Conservation (phyloP, 306 rosid species). For the Medicago lupulina region DNA sequence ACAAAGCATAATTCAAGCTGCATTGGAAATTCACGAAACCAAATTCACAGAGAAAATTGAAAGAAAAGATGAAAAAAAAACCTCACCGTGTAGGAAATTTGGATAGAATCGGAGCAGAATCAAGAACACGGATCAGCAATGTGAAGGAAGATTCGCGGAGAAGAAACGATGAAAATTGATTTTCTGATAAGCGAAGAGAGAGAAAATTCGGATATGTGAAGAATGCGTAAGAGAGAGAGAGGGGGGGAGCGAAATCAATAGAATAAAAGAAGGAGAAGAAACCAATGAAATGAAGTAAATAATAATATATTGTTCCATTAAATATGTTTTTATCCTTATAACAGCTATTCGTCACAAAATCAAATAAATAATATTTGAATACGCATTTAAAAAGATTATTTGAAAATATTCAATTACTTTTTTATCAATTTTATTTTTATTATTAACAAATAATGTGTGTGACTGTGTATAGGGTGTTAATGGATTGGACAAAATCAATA, state of each 20-base stretch:
- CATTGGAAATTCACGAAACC: constrained; percentile 44
- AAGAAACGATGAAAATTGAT: constrained; percentile 38
- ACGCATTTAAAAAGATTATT: too few species aligned
- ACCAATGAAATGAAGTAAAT: neutral
- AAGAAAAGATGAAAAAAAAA: constrained; percentile 28
- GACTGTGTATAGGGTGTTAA: too few species aligned
- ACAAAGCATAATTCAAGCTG: constrained; percentile 41
- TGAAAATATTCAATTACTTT: too few species aligned
- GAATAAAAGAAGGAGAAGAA: constrained; percentile 3
- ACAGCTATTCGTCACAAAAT: too few species aligned
- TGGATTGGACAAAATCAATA: too few species aligned
- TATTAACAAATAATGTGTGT: too few species aligned
- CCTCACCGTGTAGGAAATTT: constrained; percentile 52
- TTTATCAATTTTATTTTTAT: too few species aligned
- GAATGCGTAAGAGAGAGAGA: neutral
- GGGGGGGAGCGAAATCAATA: neutral
- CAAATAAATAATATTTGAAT: too few species aligned
- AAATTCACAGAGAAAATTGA: neutral
- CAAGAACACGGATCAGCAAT: constrained; percentile 58
- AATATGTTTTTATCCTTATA: too few species aligned
- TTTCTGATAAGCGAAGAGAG: constrained; percentile 45
- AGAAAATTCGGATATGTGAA: constrained; percentile 26
- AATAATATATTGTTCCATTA: neutral
- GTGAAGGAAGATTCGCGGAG: constrained; percentile 44
- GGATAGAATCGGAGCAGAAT: constrained; percentile 37